Evolutionary conservation across 2,329 filamentous ascomycete species (phyloP), one percentile per base, ranked within the genome.

Genomic region (Magnaporthiopsis poae): DNA sequence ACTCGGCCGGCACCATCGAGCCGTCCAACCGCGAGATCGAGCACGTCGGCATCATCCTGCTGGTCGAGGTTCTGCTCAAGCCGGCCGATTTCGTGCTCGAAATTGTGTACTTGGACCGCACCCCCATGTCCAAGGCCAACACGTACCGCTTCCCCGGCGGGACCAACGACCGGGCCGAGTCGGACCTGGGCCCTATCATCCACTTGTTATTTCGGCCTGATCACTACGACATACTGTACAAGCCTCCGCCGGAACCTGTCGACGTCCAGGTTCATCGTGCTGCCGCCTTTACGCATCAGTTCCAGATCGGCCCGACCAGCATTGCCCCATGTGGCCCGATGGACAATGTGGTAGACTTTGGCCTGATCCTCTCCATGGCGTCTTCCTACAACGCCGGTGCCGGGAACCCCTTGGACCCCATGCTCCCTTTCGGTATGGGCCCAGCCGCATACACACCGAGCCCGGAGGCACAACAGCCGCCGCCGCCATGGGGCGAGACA

Each of bases 201-300:
- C 80, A 86, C 71, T 79, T 84, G 68, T 83, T 82, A 73, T 93
- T 79, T 84, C 88, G 80, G 75, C 96, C 80, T 60, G 92, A 91
- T 68, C 95, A 98, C 77, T 99, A 98, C 77, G 95, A 98, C 76
- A 88, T 99, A 68, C 83, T 98, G 46, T 99, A 99, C 70, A 74
- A 69, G 66, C 70, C 73, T 65, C 68, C 73, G 64, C 73, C 73
- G 64, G 69, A 72, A 13, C 74, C 76, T 1, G 69, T 76, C 15
- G 71, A 76, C 31, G 67, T 88, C 61, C 84, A 86, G 69, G 82
- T 89, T 62, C 80, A 86, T 71, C 79, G 83, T 31, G 83, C 81
- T 12, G 75, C 77, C 18, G 75, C 76, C 3, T 80, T 86, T 67
- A 77, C 78, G 4, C 36, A 39, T 1, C 79, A 82, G 63, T 39